phyloP scores from a whole-genome alignment of 148 eudicot species.

The Rhododendron ferrugineum region DNA sequence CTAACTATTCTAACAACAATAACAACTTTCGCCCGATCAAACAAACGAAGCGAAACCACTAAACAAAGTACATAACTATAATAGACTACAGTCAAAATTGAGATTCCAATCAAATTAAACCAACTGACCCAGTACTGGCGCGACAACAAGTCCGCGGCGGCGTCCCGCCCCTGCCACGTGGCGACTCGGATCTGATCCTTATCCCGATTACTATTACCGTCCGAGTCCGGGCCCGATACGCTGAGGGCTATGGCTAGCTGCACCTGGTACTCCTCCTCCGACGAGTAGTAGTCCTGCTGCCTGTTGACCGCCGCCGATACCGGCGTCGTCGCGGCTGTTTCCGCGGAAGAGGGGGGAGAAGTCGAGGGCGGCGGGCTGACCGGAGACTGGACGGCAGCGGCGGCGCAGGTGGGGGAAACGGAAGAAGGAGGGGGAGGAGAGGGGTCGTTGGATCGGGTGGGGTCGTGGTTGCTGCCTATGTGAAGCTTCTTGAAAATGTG shows the following conservation, averaged over 20 bases:
- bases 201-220: conserved; percentile 21
- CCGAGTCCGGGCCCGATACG: conserved; percentile 55
- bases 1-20: too few species aligned
- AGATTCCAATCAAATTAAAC: not conserved
- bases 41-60: not conserved
- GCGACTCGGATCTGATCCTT: conserved; percentile 54
- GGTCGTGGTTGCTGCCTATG: conserved; percentile 33
- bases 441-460: conserved; percentile 38
- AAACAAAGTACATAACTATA: not conserved
- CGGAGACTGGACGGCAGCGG: conserved; percentile 11
- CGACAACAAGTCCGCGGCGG: conserved; percentile 54
- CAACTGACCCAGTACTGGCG: conserved; percentile 83
- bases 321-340: not conserved
- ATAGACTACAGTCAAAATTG: not conserved
- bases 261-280: conserved; percentile 94
- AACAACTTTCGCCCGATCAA: too few species aligned
- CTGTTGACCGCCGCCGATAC: conserved; percentile 11
- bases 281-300: conserved; percentile 49
- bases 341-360: conserved; percentile 7
- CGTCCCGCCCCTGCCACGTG: conserved; percentile 35
- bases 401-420: conserved; percentile 3
- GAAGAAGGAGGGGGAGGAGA: not conserved
- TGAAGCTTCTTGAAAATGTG: conserved; percentile 63
- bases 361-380: conserved; percentile 4
- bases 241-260: conserved; percentile 94